These are phyloP conservation scores for Puccinia horiana DNA, from an alignment of 1,284 basidiomycete genomes.

Conservation along the genomic window DNA sequence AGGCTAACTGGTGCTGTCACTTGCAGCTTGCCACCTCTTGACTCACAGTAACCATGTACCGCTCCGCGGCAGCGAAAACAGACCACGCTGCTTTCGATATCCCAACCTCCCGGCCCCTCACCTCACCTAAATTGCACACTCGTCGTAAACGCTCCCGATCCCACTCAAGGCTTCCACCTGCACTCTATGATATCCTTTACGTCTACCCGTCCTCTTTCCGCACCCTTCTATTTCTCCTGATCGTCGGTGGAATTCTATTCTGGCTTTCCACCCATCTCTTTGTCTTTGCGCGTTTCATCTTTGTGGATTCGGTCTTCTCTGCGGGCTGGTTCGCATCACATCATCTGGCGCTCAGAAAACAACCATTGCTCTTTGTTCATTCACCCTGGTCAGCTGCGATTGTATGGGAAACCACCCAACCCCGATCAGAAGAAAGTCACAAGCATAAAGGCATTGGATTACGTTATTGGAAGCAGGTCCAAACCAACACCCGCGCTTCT, in stretches of 20 bases:
- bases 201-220: conserved; percentile 46
- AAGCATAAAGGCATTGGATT: conserved; percentile 34
- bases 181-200: conserved; percentile 49
- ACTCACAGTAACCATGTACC: conserved; percentile 10
- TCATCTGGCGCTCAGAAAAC: conserved; percentile 52
- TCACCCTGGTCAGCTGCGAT: conserved; percentile 50
- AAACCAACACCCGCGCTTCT: conserved; percentile 23
- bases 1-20: not conserved
- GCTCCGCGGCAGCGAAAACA: conserved; percentile 24
- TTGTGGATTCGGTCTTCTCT: conserved; percentile 44
- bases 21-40: not conserved
- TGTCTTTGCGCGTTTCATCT: conserved; percentile 35
- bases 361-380: conserved; percentile 53
- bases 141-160: conserved; percentile 46
- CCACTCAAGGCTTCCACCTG: conserved; percentile 23
- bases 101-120: conserved; percentile 20
- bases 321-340: conserved; percentile 32
- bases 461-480: conserved; percentile 43
- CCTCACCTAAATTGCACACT: conserved; percentile 22
- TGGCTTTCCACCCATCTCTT: conserved; percentile 46
- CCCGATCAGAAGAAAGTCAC: conserved; percentile 26
- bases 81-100: conserved; percentile 26
- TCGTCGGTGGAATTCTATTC: conserved; percentile 10
- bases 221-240: conserved; percentile 29
- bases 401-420: conserved; percentile 54